A percentile compares a stretch with the other conserved stretches of the same genome.
Evolutionary conservation across 192 early-diverging fungal genomes (phyloP).

Genomic region (Ambispora gerdemannii): DNA sequence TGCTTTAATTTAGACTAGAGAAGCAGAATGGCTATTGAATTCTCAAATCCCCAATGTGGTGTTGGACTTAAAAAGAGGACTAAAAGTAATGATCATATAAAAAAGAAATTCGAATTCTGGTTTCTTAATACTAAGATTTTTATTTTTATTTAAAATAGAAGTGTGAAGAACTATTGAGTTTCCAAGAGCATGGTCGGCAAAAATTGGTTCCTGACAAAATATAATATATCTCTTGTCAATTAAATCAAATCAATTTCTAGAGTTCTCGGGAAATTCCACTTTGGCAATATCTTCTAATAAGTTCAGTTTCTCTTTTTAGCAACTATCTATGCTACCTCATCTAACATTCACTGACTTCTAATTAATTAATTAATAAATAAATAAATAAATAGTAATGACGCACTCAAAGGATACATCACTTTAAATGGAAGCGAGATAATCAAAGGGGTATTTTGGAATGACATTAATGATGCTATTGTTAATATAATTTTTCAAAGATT

Average conservation of each 20-base stretch:
- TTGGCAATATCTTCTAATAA: slow-evolving; percentile 17
- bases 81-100: slow-evolving; percentile 1
- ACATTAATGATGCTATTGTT: background rate
- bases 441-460: slow-evolving; percentile 11
- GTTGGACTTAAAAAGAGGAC: slow-evolving; percentile 11
- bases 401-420: slow-evolving; percentile 16
- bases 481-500: background rate
- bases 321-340: too few species aligned
- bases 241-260: background rate
- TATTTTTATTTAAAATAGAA: slow-evolving; percentile 21
- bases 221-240: background rate
- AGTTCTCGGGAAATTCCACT: slow-evolving; percentile 6
- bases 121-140: background rate
- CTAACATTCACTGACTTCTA: too few species aligned
- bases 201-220: background rate
- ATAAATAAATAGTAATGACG: background rate
- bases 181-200: slow-evolving; percentile 9
- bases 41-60: slow-evolving; percentile 18
- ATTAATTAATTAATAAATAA: background rate
- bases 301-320: background rate
- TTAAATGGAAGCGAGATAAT: slow-evolving; percentile 5
- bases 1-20: slow-evolving; percentile 5
- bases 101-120: background rate
- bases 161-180: slow-evolving; percentile 23
- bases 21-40: slow-evolving; percentile 21